Evolutionary conservation across 1,139 yeast species (phyloP).

Genomic region (Taphrina betulina): DNA sequence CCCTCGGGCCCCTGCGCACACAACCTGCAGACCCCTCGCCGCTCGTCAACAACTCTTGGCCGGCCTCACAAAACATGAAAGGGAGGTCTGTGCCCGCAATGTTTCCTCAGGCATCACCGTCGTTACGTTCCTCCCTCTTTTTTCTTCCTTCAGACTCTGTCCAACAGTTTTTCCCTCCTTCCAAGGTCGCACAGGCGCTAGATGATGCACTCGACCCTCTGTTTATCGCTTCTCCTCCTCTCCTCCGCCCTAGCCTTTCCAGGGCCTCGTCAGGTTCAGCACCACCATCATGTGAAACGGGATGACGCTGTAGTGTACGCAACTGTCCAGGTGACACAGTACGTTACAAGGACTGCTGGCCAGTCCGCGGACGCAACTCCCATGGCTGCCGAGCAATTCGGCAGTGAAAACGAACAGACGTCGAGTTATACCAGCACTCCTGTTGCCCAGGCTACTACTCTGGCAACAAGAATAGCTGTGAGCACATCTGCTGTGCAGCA

Average conservation of each 20-base stretch:
- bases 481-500: not conserved
- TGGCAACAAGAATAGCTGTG: not conserved
- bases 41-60: too few relatives aligned
- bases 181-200: too few relatives aligned
- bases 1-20: not conserved
- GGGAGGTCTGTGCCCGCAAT: not conserved
- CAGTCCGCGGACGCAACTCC: conserved; percentile 5
- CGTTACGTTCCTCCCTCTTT: not conserved
- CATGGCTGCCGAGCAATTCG: not conserved
- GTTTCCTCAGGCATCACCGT: not conserved
- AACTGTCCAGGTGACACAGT: conserved; percentile 23
- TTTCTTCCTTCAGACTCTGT: not conserved
- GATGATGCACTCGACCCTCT: conserved; percentile 3
- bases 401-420: not conserved
- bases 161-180: not conserved
- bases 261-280: not conserved
- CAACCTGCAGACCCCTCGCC: not conserved
- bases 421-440: not conserved
- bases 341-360: conserved; percentile 28
- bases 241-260: conserved; percentile 9
- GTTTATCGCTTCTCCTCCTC: not conserved
- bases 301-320: conserved; percentile 21
- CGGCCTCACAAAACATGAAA: not conserved
- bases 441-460: not conserved
- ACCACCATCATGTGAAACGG: conserved; percentile 19